Evolutionary conservation across 495 filamentous ascomycete species (phyloP), one percentile per base, ranked within the genome.

Genomic region (Sporormia fimetaria): DNA sequence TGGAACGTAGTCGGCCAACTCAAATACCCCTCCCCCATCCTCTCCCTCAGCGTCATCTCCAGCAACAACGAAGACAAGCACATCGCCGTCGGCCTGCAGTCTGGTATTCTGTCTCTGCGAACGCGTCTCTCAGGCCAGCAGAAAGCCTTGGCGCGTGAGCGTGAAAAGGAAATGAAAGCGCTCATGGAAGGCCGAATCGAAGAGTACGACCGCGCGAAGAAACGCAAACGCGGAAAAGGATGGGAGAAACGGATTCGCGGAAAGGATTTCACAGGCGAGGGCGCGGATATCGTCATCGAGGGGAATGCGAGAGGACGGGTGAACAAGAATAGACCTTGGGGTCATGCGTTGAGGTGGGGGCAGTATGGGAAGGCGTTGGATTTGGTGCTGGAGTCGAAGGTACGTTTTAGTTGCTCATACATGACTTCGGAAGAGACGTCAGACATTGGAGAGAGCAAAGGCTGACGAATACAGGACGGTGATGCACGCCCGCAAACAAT

Each of bases 1-100:
- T 99, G 92, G 92, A 88, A 93, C 56, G 77, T 96, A 4, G 86
- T 94, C 3, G 76, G 82, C 20, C 87, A 85, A 24, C 77, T 81
- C 35, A 96, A 95, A 60, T 99, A 95, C 63, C 78, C 83, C 0
- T 76, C 80, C 0, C 90, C 92, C 0, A 80, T 99, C 44, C 73
- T 96, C 1, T 81, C 87, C 2, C 67, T 96, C 37, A 68, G 66
- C 42, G 78, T 88, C 37, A 73, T 95, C 51, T 64, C 71, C 18
- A 65, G 77, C 12, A 66, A 69, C 12, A 72, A 71, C 17, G 82
- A 85, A 51, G 85, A 93, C 52, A 81, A 82, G 37, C 90, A 99
- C 62, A 69, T 99, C 21, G 85, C 78, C 5, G 88, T 96, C 0
- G 90, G 92, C 61, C 83, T 95, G 78, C 77, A 87, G 45, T 90